These are phyloP conservation scores for Crithidia fasciculata DNA, from an alignment of 208 protist species.

Conservation along the genomic window DNA sequence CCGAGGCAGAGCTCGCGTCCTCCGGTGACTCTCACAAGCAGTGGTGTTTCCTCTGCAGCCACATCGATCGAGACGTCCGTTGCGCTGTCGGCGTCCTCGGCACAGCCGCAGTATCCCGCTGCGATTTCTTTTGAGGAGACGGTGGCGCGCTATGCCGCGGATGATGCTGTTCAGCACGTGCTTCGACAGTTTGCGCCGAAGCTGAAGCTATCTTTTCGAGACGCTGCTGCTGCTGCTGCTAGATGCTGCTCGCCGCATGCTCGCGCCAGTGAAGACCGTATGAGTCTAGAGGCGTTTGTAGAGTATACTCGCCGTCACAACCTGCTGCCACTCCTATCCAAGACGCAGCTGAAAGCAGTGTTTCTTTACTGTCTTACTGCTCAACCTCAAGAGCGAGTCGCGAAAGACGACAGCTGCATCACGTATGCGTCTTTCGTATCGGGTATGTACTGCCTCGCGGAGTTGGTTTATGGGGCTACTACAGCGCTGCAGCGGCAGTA, in stretches of 20 bases:
- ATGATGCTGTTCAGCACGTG: constrained; percentile 35
- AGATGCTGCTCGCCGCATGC: constrained; percentile 4
- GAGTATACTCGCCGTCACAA: constrained; percentile 42
- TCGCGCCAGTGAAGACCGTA: constrained; percentile 22
- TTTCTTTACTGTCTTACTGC: constrained; percentile 45
- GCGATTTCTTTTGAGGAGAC: neutral
- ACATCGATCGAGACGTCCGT: neutral
- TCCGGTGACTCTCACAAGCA: neutral
- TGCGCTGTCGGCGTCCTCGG: neutral
- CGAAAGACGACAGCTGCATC: constrained; percentile 24
- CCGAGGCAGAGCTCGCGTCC: neutral
- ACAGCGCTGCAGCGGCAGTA: constrained; percentile 44
- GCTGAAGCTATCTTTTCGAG: constrained; percentile 52
- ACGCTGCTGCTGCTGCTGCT: neutral
- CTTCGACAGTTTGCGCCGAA: constrained; percentile 40
- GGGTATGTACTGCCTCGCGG: constrained; percentile 58
- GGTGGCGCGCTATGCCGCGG: constrained; percentile 10
- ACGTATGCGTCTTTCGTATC: constrained; percentile 38
- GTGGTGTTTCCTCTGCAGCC: neutral
- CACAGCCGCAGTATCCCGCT: too few relatives aligned
- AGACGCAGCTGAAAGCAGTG: constrained; percentile 42
- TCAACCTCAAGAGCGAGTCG: neutral
- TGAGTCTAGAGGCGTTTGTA: constrained; percentile 54
- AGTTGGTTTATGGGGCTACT: constrained; percentile 56
- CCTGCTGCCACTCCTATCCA: constrained; percentile 58